Base-by-base conservation (phyloP, 2,329 filamentous ascomycete species). In the Coniochaeta hoffmannii region DNA sequence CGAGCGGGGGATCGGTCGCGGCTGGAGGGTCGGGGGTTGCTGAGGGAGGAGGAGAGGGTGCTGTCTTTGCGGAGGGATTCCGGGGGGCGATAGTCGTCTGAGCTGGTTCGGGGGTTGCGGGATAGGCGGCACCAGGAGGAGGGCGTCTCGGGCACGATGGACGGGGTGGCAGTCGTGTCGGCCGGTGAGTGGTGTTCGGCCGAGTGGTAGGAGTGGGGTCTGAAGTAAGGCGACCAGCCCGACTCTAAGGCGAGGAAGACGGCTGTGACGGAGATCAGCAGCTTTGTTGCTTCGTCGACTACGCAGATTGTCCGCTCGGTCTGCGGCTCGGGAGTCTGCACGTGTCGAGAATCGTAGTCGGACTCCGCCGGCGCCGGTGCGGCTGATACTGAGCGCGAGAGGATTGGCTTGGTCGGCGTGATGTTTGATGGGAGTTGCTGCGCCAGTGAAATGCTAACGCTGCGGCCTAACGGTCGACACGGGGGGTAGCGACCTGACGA, bases 171-270 rank as follows among this genome's bases (percentile, higher is more conserved):
- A 22, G 19, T 28, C 2, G 41, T 8, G 19, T 46, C 41, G 12
- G 41, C 8, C 11, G 32, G 34, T 11, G 51, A 1, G 19, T 44
- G 41, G 41, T 46, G 41, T 2, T 46, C 5, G 41, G 41, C 41
- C n/a, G 49, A 3, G 15, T 50, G 46, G 28, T 57, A 46, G 34
- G 36, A 55, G 58, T n/a, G 55, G 22, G 41, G 24, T 12, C 41
- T 53, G 41, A 58, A 55, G n/a, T 56, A 59, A 12, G 60, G 59
- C 7, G 62, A 62, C 64, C 66, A 76, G 9, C 76, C 75, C 56
- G 74, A 69, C 10, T 73, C 72, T 19, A 81, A 67, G 4, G 75
- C 71, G 8, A 82, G 72, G 77, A 77, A 82, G 46, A 80, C 67
- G 2, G 75, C 75, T 3, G 78, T 80, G 24, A 80, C 70, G 11